These are phyloP conservation scores for Hemileia vastatrix DNA, from an alignment of 1,284 basidiomycete genomes.

Conservation along the genomic window DNA sequence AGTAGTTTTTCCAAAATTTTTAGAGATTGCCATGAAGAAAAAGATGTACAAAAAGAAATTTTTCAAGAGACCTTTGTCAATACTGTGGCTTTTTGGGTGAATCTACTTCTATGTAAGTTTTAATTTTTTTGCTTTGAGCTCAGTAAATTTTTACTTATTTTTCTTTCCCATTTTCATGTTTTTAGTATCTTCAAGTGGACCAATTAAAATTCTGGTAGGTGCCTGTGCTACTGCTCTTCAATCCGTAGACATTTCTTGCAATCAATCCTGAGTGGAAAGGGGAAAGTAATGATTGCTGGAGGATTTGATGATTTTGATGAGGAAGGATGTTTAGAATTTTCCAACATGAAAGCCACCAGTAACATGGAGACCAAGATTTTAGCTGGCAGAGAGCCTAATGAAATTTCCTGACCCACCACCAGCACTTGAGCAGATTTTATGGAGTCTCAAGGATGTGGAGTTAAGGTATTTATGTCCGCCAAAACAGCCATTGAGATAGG, in stretches of 20 bases:
- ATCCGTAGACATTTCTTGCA: slow-evolving; percentile 94
- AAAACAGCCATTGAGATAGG: slow-evolving; percentile 92
- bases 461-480: slow-evolving; percentile 92
- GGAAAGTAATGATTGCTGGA: slow-evolving; percentile 97
- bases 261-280: slow-evolving; percentile 87
- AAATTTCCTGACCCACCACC: slow-evolving; percentile 96
- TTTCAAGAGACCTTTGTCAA: slow-evolving; percentile 98
- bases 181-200: slow-evolving; percentile 75
- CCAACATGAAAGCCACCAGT: slow-evolving; percentile 99
- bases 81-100: slow-evolving; percentile 95
- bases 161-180: neutral
- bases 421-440: slow-evolving; percentile 80
- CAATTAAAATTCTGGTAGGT: slow-evolving; percentile 97
- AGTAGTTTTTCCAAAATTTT: slow-evolving; percentile 65
- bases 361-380: slow-evolving; percentile 94
- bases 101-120: slow-evolving; percentile 58
- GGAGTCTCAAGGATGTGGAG: slow-evolving; percentile 94
- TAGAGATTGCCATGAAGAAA: slow-evolving; percentile 92
- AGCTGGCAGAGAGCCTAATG: slow-evolving; percentile 94
- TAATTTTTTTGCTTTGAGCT: neutral
- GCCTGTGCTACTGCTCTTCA: slow-evolving; percentile 97
- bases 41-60: slow-evolving; percentile 95
- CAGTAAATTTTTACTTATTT: neutral
- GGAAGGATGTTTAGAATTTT: slow-evolving; percentile 51
- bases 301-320: slow-evolving; percentile 97